Conservation (phyloP, 768 basidiomycete genomes). For the Trichaptum fuscoviolaceum region DNA sequence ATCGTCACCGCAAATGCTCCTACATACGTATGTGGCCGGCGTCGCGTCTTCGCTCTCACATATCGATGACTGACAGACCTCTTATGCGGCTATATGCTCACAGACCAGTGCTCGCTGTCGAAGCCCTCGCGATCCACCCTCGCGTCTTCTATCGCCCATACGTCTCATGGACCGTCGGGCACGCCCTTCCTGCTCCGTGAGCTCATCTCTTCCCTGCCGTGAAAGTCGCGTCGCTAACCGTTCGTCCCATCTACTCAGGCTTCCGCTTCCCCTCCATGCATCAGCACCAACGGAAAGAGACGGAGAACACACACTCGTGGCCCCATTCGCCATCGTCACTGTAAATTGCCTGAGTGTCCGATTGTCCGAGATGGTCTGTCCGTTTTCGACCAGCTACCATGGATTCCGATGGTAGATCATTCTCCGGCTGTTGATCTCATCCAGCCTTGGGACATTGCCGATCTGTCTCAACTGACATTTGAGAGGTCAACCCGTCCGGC, state of each 20-base stretch:
- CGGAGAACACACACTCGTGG: constrained; percentile 34
- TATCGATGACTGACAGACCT: no score
- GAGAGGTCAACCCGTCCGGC: constrained; percentile 19
- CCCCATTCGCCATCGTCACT: constrained; percentile 37
- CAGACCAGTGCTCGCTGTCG: no score
- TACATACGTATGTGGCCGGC: background rate
- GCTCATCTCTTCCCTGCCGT: constrained; percentile 13
- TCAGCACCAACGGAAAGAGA: constrained; percentile 25
- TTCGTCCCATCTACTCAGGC: constrained; percentile 29
- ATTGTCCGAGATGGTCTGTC: constrained; percentile 29
- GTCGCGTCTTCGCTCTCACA: background rate
- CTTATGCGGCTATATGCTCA: no score
- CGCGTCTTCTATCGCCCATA: constrained; percentile 33
- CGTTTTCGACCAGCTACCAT: constrained; percentile 60
- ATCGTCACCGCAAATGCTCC: background rate
- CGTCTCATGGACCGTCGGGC: constrained; percentile 26
- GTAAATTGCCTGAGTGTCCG: constrained; percentile 35
- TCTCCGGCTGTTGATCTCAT: constrained; percentile 30
- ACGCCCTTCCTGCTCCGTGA: constrained; percentile 14
- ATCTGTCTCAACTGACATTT: constrained; percentile 54
- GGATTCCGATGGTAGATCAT: constrained; percentile 55
- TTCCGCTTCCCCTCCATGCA: constrained; percentile 25
- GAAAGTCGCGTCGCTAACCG: background rate
- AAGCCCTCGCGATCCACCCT: background rate
- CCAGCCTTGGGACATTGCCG: constrained; percentile 53